Conservation (phyloP, 306 rosid species). For the Cajanus cajan region DNA sequence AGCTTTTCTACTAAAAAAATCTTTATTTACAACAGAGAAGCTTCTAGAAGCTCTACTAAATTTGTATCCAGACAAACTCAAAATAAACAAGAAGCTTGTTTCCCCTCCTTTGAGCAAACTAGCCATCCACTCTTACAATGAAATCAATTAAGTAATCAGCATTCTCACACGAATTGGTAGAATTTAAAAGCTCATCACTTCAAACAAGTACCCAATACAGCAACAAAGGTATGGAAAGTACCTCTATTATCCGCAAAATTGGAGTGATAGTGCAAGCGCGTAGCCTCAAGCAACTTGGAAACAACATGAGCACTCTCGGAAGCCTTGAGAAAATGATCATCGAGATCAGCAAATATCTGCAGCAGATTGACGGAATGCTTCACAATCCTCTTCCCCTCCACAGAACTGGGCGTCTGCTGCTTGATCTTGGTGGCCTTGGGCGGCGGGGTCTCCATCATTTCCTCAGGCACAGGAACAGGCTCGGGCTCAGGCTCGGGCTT, state of each 20-base stretch:
- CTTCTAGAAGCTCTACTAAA: too few species aligned
- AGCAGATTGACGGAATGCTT: conserved; percentile 43
- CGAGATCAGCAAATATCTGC: conserved; percentile 53
- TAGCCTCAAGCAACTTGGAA: conserved; percentile 95
- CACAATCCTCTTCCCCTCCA: conserved; percentile 53
- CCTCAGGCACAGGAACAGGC: conserved; percentile 27
- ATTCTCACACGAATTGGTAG: neutral
- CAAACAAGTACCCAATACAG: neutral
- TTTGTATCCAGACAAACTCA: too few species aligned
- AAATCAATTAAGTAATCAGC: conserved; percentile 6
- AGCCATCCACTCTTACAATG: neutral
- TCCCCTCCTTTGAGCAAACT: neutral
- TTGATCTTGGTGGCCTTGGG: conserved; percentile 44
- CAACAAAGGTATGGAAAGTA: conserved; percentile 7
- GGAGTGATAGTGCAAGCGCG: conserved; percentile 89
- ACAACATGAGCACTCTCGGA: conserved; percentile 88
- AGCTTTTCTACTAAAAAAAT: too few species aligned
- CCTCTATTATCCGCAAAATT: conserved; percentile 97
- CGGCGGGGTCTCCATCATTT: conserved; percentile 29
- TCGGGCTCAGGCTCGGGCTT: neutral
- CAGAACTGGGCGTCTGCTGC: conserved; percentile 40
- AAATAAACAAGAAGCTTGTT: neutral
- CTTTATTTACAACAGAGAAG: too few species aligned
- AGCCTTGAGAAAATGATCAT: conserved; percentile 88
- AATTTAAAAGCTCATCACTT: neutral